Conservation (phyloP, 148 eudicot species). For the Silene uniflora region DNA sequence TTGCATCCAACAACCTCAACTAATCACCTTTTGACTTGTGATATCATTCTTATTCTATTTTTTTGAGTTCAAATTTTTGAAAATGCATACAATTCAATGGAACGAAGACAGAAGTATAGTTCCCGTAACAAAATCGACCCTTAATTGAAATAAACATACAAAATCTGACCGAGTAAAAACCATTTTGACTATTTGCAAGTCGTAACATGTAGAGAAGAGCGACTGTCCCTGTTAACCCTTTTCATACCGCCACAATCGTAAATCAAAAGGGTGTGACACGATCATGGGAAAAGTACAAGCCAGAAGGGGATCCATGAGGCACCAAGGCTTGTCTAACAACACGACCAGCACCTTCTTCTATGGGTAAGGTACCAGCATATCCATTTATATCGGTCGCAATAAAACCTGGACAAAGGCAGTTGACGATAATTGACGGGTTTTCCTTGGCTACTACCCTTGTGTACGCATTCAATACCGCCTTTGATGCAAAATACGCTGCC, state of each 20-base stretch:
- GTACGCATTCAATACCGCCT: slow-evolving; percentile 42
- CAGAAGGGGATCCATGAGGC: slow-evolving; percentile 30
- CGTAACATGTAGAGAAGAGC: no score
- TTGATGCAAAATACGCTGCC: slow-evolving; percentile 30
- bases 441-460: slow-evolving; percentile 43
- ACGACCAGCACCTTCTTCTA: slow-evolving; percentile 43
- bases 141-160: no score
- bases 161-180: no score
- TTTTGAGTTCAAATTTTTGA: no score
- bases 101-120: no score
- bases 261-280: slow-evolving; percentile 16
- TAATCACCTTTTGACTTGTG: neutral
- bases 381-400: slow-evolving; percentile 34
- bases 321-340: slow-evolving; percentile 36
- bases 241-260: no score
- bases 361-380: slow-evolving; percentile 20
- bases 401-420: slow-evolving; percentile 45
- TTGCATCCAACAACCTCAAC: neutral
- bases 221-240: no score
- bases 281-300: slow-evolving; percentile 10
- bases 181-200: no score
- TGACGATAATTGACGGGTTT: slow-evolving; percentile 32
- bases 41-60: no score
- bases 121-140: no score
- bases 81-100: no score